Conservation (phyloP, 2,329 filamentous ascomycete genomes). For the Hypoxylon sp. region DNA sequence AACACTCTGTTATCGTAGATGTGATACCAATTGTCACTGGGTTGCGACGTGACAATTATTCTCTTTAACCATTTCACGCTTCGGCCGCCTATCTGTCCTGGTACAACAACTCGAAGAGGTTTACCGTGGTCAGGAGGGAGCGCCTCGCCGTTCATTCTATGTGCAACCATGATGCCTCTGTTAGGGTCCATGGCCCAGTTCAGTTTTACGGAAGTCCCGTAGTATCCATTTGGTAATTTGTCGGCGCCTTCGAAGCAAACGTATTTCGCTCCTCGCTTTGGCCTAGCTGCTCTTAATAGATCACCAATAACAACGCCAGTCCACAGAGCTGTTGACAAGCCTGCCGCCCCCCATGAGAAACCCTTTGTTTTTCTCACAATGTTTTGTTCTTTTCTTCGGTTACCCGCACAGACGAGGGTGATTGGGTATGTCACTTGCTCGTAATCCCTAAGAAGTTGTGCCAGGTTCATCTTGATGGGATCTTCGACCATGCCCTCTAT, state of each 20-base stretch:
- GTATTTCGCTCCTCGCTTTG: conserved; percentile 79
- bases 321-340: conserved; percentile 88
- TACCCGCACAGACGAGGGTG: conserved; percentile 92
- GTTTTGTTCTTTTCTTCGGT: conserved; percentile 93
- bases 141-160: conserved; percentile 90
- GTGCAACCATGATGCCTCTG: conserved; percentile 86
- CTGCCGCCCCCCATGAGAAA: conserved; percentile 93
- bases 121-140: conserved; percentile 89
- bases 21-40: conserved; percentile 96
- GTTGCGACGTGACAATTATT: conserved; percentile 81
- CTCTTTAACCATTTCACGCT: conserved; percentile 94
- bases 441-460: conserved; percentile 79
- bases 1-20: conserved; percentile 93
- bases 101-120: conserved; percentile 85
- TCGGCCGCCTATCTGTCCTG: conserved; percentile 90
- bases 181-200: conserved; percentile 91
- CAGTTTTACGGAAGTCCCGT: conserved; percentile 89
- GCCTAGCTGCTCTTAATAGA: conserved; percentile 77
- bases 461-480: conserved; percentile 79
- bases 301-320: conserved; percentile 85
- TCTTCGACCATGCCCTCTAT: conserved; percentile 88
- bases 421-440: conserved; percentile 88
- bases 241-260: conserved; percentile 95
- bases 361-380: conserved; percentile 91
- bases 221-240: conserved; percentile 87